These are phyloP conservation scores for Brassica juncea DNA, from an alignment of 345 rosid species.

Conservation along the genomic window DNA sequence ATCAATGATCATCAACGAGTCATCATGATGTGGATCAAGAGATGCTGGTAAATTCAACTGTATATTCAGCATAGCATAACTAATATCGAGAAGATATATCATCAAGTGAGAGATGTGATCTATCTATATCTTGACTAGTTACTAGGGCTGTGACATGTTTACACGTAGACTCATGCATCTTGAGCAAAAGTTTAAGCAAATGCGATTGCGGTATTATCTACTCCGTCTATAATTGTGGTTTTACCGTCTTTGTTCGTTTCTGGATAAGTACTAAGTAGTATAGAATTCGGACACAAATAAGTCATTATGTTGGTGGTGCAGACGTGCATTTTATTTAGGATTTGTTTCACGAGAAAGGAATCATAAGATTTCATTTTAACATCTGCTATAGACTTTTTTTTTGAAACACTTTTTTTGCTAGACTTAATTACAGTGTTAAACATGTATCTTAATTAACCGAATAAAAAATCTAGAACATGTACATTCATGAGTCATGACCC, in stretches of 20 bases:
- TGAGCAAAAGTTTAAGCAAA: not conserved
- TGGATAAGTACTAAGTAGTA: not conserved
- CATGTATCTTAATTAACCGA: not conserved
- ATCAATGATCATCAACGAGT: not conserved
- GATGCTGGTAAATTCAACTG: not conserved
- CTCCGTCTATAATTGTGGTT: not conserved
- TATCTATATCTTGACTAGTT: not conserved
- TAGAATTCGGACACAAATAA: not conserved
- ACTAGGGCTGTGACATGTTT: not conserved
- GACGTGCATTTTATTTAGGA: not conserved
- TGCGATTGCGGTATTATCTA: not conserved
- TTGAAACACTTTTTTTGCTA: no score
- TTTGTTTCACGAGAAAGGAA: not conserved
- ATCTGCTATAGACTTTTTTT: not conserved
- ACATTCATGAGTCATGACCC: conserved; percentile 22
- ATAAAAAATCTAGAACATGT: not conserved
- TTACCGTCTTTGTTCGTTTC: not conserved
- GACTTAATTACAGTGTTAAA: not conserved
- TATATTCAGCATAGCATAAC: not conserved
- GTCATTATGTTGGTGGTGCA: not conserved
- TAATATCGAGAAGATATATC: not conserved
- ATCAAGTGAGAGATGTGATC: not conserved
- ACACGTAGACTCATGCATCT: not conserved
- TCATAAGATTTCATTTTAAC: not conserved
- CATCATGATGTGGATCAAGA: not conserved